Evolutionary conservation across 192 early-diverging fungal genomes (phyloP), one percentile per base, ranked within the genome.

Genomic region (Diversispora eburnea): DNA sequence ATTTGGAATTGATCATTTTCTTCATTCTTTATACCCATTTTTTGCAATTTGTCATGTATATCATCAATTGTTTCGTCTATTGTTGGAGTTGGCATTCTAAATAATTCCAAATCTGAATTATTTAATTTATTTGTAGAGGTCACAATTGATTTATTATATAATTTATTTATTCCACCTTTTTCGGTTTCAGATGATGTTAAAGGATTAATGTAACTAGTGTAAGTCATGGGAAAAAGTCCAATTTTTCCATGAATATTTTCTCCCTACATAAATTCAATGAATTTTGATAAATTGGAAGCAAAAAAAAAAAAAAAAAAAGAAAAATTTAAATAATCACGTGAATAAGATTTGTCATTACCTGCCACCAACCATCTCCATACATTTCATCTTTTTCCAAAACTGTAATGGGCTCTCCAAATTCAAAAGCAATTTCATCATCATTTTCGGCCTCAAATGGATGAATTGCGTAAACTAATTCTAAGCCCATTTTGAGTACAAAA

Each of bases 281-380:
- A 4, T 12, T 5, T 17, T 55, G 4, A 51, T 17, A 41, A 52
- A 52, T 52, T 4, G 9, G n/a, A 63, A 43, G n/a, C 12, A 41
- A 63, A 1, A 0, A 43, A 17, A 42, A 41, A 41, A 8, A n/a
- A 63, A 46, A 25, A 8, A 4, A n/a, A 19, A 45, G 49, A 67
- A 51, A 12, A 56, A 41, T 12, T 25, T 25, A 25, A 1, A 49
- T 12, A 12, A 8, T 4, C 15, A 41, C 1, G 5, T 22, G n/a
- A 41, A 8, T 39, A 62, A 17, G 19, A 43, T 25, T 47, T 3
- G 51, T 61, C 42, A 75, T 80, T 84, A 88, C 89, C 82, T 84
- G 77, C 91, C 91, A 93, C 91, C 91, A 93, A 46, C 91, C 90
- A 77, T 93, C 91, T 19, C 80, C 77, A 76, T 83, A 91, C 19